Conservation (phyloP, 176 grass and related monocot genomes). For the bread wheat (Triticum aestivum) region IWGSC_CS_RefSeq_v2.1 NC_057802.1:601434490-601434989, state of each 20-base stretch:
- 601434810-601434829: too few species aligned
- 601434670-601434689: background rate
- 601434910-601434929: background rate
- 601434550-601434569: background rate
- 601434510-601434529: background rate
- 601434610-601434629: background rate
- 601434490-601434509: too few species aligned
- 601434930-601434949: background rate
- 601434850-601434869: background rate
- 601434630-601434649: background rate
- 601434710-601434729: background rate
- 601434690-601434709: background rate
- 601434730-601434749: background rate
- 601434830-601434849: background rate
- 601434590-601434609: background rate
- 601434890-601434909: background rate
- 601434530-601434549: background rate
- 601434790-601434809: too few species aligned
- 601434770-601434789: too few species aligned
- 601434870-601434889: conserved; percentile 11
- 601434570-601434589: background rate
- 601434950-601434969: background rate
- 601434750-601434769: background rate
- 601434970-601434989: background rate
- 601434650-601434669: background rate